A percentile compares a stretch with the other conserved stretches of the same genome.
These are phyloP conservation scores for Pyronema domesticum DNA, from an alignment of 495 filamentous ascomycete genomes.

Conservation along the genomic window DNA sequence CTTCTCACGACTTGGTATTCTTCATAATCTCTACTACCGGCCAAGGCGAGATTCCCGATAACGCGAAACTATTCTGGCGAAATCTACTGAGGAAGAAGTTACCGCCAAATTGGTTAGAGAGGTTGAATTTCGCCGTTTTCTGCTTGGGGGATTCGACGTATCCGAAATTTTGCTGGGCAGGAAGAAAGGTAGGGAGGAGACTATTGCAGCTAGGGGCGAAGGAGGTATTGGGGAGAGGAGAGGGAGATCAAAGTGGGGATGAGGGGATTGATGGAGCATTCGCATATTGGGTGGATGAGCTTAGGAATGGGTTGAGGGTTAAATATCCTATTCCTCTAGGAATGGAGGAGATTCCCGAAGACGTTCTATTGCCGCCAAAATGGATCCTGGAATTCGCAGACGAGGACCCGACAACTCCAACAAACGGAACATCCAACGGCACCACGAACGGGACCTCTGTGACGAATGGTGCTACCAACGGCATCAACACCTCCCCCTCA, in stretches of 20 bases:
- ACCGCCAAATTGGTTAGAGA: slow-evolving; percentile 45
- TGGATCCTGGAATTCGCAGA: slow-evolving; percentile 43
- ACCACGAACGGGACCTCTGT: slow-evolving; percentile 5
- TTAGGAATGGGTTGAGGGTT: slow-evolving; percentile 46
- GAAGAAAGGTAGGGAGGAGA: slow-evolving; percentile 69
- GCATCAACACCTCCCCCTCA: slow-evolving; percentile 17
- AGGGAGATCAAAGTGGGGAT: slow-evolving; percentile 81
- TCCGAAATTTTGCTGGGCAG: slow-evolving; percentile 88
- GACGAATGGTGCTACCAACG: slow-evolving; percentile 25
- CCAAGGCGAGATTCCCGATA: slow-evolving; percentile 78
- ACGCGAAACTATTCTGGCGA: slow-evolving; percentile 68
- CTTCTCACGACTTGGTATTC: slow-evolving; percentile 42
- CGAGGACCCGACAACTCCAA: slow-evolving; percentile 6
- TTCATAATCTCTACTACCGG: slow-evolving; percentile 82
- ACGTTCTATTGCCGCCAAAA: slow-evolving; percentile 61
- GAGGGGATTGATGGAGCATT: slow-evolving; percentile 85
- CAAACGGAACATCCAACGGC: slow-evolving; percentile 8
- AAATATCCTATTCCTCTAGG: slow-evolving; percentile 50
- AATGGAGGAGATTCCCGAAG: slow-evolving; percentile 50
- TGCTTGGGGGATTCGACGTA: slow-evolving; percentile 91
- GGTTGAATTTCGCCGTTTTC: slow-evolving; percentile 62
- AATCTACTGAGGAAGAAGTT: slow-evolving; percentile 62
- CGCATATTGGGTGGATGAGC: slow-evolving; percentile 52
- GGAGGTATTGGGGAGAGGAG: slow-evolving; percentile 57
- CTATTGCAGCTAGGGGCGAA: slow-evolving; percentile 70